phyloP scores from a whole-genome alignment of 352 stramenopile genomes.

The Aphanomyces astaci region DNA sequence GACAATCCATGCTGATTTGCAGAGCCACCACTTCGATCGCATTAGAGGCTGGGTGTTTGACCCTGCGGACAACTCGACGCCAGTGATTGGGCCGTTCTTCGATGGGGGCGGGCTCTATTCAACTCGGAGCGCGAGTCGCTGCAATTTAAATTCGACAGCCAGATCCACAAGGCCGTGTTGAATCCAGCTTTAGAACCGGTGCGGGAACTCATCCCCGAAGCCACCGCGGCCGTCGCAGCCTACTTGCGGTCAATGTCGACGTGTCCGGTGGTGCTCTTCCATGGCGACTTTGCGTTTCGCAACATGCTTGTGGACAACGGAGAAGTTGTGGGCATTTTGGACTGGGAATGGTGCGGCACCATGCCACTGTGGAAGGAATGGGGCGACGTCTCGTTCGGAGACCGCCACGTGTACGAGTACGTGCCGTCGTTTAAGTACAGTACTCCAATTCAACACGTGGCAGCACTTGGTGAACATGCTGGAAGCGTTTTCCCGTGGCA shows the following conservation, averaged over 20 bases:
- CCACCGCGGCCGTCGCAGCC: background rate
- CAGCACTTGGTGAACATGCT: background rate
- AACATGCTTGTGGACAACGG: conserved; percentile 15
- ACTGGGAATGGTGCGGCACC: conserved; percentile 20
- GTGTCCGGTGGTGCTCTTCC: conserved; percentile 5
- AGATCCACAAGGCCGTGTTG: background rate
- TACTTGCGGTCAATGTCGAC: background rate
- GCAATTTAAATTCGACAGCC: background rate
- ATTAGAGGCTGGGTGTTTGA: conserved; percentile 20
- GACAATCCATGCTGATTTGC: background rate
- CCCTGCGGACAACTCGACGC: background rate
- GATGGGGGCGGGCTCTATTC: background rate
- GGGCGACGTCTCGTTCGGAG: background rate
- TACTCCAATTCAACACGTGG: background rate
- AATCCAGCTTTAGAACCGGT: background rate
- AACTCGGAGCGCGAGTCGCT: conserved; percentile 1
- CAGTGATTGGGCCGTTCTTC: conserved; percentile 2
- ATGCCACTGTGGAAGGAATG: conserved; percentile 15
- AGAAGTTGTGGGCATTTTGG: conserved; percentile 6
- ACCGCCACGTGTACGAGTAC: conserved; percentile 5
- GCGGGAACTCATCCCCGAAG: background rate
- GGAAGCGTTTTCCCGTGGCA: conserved; percentile 15
- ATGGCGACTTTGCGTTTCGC: conserved; percentile 18
- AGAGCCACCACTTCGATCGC: background rate
- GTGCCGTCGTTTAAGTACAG: conserved; percentile 2